Base-by-base conservation (phyloP, 179 eudicot species). In the Drosera spatulata region DNA sequence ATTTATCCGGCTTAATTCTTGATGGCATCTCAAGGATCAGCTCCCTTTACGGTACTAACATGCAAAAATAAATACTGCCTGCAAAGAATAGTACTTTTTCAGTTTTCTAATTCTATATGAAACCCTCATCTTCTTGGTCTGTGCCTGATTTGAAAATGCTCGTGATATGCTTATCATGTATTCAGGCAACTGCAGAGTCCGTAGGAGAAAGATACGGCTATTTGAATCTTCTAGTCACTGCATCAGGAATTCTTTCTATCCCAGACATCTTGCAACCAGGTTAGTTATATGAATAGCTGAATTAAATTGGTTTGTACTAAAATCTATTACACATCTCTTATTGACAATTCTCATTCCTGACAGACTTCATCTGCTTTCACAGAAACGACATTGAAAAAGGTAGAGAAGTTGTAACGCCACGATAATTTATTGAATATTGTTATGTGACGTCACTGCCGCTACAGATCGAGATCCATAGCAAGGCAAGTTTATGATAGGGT, bases 241-340 rank as follows among this genome's bases (percentile, higher is more conserved):
- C 96, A 61, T 84, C 99, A 56, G 99, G 96, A 43, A 81, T 93
- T 61, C 91, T 93, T 53, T 89, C 96, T 50, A 68, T 89, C 50
- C 95, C 96, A 33, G 75, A 72, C 70, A 72, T 84, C 61, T 53
- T 93, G 64, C 88, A 84, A 46, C 99, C 99, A 79, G 99, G 99
- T 93, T 45, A 51, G 42, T 53, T 14, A 15, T 53, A 5, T 13
- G 37, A 50, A 13, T 5, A 71, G 60, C 65, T 59, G 12, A 42
- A 50, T 53, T 38, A 12, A 39, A n/a, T 12, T 49, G 39, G 7
- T 53, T 53, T 14, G 37, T 0, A 13, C 56, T 39, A 39, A 56
- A 11, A 13, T 2, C 45, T 56, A 22, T 11, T 2, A 8, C 11
- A 3, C 39, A 6, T 7, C 42, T 14, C 9, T 2, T 56, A 15